These are phyloP conservation scores for Alternaria triticimaculans DNA, from an alignment of 2,329 filamentous ascomycete species.

Conservation along the genomic window DNA sequence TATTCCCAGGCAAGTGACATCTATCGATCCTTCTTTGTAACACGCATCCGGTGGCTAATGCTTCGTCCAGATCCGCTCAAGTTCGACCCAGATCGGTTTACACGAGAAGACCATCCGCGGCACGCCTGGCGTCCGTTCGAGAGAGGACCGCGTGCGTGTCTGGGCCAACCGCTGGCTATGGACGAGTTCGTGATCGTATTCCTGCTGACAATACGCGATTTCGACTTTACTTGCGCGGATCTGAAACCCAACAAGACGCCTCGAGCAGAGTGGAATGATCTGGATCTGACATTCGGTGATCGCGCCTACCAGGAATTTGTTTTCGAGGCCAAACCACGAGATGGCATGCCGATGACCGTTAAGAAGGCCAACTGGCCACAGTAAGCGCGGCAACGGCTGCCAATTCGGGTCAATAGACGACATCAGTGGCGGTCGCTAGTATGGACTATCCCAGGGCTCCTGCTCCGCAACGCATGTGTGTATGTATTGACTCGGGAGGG, in stretches of 20 bases:
- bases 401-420: neutral
- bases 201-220: constrained; percentile 57
- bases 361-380: constrained; percentile 24
- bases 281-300: constrained; percentile 41
- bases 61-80: constrained; percentile 7
- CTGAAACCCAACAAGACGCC: constrained; percentile 36
- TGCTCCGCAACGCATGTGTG: neutral
- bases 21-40: neutral
- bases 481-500: neutral
- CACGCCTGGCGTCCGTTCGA: constrained; percentile 64
- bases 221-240: constrained; percentile 53
- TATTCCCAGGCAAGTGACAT: constrained; percentile 30
- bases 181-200: constrained; percentile 61
- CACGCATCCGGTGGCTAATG: neutral
- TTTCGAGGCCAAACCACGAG: constrained; percentile 41
- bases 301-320: constrained; percentile 40
- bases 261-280: constrained; percentile 32
- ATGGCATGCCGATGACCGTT: constrained; percentile 43
- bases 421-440: neutral
- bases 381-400: neutral
- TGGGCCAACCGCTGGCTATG: constrained; percentile 64
- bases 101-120: constrained; percentile 51
- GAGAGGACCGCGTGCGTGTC: constrained; percentile 61
- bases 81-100: constrained; percentile 46
- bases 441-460: neutral